These are phyloP conservation scores for Metarhizium robertsii DNA, from an alignment of 2,329 filamentous ascomycete species.

Conservation along the genomic window DNA sequence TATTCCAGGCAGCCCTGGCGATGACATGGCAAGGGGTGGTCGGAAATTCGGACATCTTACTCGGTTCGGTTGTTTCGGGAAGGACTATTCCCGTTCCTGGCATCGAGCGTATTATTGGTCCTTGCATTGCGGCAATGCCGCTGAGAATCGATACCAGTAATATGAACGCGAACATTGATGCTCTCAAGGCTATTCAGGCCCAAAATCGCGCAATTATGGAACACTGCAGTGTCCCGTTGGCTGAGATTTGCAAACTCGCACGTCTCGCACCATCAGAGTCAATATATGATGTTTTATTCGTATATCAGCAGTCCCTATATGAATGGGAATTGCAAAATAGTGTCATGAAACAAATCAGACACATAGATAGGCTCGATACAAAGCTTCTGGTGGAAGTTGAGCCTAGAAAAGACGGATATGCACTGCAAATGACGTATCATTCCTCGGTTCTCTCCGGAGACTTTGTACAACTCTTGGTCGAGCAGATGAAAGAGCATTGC, in stretches of 20 bases:
- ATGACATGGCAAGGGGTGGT: constrained; percentile 57
- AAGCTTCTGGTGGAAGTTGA: constrained; percentile 68
- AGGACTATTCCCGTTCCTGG: constrained; percentile 61
- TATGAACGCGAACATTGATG: constrained; percentile 43
- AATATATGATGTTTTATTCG: constrained; percentile 70
- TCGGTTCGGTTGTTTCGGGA: constrained; percentile 77
- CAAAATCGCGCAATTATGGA: constrained; percentile 57
- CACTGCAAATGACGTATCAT: constrained; percentile 39
- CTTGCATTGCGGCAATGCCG: constrained; percentile 70
- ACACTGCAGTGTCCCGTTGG: constrained; percentile 53
- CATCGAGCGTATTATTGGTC: constrained; percentile 68
- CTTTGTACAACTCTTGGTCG: constrained; percentile 47
- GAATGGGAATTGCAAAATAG: constrained; percentile 21
- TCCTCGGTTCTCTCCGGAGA: constrained; percentile 37
- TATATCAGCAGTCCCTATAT: constrained; percentile 69
- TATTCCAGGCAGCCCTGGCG: constrained; percentile 66
- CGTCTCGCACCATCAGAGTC: constrained; percentile 42
- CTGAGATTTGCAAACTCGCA: constrained; percentile 57
- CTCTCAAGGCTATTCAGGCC: constrained; percentile 55
- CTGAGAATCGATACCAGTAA: constrained; percentile 52
- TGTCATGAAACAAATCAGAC: constrained; percentile 44
- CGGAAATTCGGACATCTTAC: constrained; percentile 55
- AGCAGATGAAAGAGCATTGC: constrained; percentile 50
- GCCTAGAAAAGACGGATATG: constrained; percentile 38
- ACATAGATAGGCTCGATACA: constrained; percentile 67